Evolutionary conservation across 1,284 basidiomycete genomes (phyloP).

Genomic region (Mycosarcoma maydis): DNA sequence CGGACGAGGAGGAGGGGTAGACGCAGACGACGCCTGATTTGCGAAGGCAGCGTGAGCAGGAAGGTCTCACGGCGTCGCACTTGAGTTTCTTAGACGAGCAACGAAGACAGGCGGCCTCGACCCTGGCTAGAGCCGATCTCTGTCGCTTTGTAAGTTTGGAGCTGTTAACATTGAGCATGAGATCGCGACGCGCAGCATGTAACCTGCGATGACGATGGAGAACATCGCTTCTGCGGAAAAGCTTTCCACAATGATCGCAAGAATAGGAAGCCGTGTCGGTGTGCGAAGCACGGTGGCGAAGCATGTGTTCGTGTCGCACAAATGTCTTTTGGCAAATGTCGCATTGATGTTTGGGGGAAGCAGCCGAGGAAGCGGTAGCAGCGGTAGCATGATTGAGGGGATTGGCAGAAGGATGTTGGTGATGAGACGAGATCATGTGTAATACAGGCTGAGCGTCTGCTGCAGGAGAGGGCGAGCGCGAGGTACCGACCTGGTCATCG

Average conservation of each 20-base stretch:
- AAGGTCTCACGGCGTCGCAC: conserved; percentile 14
- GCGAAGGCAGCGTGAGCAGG: conserved; percentile 18
- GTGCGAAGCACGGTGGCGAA: conserved; percentile 24
- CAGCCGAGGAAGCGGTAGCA: background rate
- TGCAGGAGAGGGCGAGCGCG: conserved; percentile 1
- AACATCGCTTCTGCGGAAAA: conserved; percentile 19
- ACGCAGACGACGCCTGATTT: conserved; percentile 4
- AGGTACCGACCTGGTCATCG: background rate
- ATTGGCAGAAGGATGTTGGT: background rate
- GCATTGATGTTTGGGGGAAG: conserved; percentile 10
- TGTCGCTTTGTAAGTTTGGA: conserved; percentile 16
- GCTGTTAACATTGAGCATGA: conserved; percentile 6
- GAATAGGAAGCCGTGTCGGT: conserved; percentile 8
- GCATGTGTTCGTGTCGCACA: conserved; percentile 23
- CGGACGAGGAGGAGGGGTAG: conserved; percentile 7
- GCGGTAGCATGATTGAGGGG: background rate
- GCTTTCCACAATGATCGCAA: conserved; percentile 17
- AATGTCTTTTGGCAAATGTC: conserved; percentile 18
- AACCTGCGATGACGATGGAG: conserved; percentile 18
- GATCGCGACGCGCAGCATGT: conserved; percentile 7
- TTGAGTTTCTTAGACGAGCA: conserved; percentile 30
- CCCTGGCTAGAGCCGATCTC: conserved; percentile 11
- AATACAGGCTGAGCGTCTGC: conserved; percentile 1
- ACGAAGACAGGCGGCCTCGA: conserved; percentile 16
- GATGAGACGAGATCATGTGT: conserved; percentile 3